Percentiles rank a stretch among this genome's conserved stretches.
phyloP scores from a whole-genome alignment of 2,329 filamentous ascomycete genomes.

The Verticillium tricorpus region DNA sequence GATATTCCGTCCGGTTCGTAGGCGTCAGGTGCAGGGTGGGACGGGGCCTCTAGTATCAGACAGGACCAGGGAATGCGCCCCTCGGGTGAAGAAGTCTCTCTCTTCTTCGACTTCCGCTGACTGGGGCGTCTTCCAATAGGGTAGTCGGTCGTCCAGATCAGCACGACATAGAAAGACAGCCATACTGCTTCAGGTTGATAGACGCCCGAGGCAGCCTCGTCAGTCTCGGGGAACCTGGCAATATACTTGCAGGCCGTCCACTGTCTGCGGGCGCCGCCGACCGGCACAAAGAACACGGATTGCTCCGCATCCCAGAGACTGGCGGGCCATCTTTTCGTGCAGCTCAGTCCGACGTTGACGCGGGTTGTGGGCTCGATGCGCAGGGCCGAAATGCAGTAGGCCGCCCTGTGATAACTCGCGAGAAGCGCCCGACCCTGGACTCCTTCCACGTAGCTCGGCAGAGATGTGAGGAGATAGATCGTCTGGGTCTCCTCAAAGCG shows the following conservation, averaged over 20 bases:
- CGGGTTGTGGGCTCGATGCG: not conserved
- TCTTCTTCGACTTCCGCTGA: not conserved
- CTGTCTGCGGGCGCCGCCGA: not conserved
- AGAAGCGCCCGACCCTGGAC: not conserved
- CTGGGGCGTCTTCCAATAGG: not conserved
- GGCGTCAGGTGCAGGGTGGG: too few species aligned
- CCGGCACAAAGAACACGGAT: not conserved
- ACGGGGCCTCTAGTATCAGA: too few species aligned
- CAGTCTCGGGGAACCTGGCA: not conserved
- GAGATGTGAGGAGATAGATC: not conserved
- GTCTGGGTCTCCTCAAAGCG: not conserved
- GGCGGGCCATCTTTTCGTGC: not conserved
- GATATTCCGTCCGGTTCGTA: too few species aligned
- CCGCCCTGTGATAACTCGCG: not conserved
- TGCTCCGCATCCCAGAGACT: not conserved
- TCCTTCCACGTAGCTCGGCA: not conserved
- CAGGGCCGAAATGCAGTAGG: not conserved
- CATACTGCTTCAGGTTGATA: too few species aligned
- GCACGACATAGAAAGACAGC: not conserved
- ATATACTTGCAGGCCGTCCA: not conserved
- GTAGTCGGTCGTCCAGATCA: not conserved
- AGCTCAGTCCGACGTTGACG: not conserved
- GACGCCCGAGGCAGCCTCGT: too few species aligned
- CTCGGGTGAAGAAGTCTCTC: not conserved
- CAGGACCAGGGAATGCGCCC: too few species aligned